Evolutionary conservation across 2,329 filamentous ascomycete genomes (phyloP).

Genomic region (Knoxdaviesia proteae): DNA sequence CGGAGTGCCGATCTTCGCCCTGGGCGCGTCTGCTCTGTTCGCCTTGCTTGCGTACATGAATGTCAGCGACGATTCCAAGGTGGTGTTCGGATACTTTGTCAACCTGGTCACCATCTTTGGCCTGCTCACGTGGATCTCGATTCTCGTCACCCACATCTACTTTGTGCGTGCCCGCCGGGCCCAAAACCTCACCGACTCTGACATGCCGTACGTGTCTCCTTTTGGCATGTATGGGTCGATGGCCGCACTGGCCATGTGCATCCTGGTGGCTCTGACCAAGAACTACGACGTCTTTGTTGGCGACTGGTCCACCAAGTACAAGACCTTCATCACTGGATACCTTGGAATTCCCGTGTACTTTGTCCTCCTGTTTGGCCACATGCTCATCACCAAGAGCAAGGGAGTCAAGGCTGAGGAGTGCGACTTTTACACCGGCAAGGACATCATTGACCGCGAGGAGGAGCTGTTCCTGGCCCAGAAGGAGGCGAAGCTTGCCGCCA

Average conservation of each 20-base stretch:
- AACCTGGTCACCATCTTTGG: conserved; percentile 48
- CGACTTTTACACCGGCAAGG: conserved; percentile 55
- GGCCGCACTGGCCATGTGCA: conserved; percentile 46
- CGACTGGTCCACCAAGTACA: conserved; percentile 30
- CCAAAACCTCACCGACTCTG: conserved; percentile 32
- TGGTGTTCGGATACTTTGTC: conserved; percentile 44
- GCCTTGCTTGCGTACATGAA: conserved; percentile 50
- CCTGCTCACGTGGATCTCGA: conserved; percentile 45
- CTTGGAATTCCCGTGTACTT: conserved; percentile 59
- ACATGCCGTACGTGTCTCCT: conserved; percentile 45
- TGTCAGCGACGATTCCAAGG: conserved; percentile 31
- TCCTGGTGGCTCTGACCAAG: conserved; percentile 60
- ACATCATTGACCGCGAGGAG: conserved; percentile 52
- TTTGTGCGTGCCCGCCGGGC: conserved; percentile 42
- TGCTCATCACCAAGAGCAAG: conserved; percentile 31
- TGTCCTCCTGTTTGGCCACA: conserved; percentile 47
- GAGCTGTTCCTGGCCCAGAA: conserved; percentile 37
- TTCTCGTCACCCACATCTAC: conserved; percentile 45
- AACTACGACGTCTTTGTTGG: conserved; percentile 54
- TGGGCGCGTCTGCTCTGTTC: conserved; percentile 39
- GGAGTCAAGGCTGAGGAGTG: conserved; percentile 34
- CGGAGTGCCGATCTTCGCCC: conserved; percentile 48
- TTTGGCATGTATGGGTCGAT: conserved; percentile 52
- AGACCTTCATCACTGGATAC: conserved; percentile 60
- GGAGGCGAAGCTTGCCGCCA: conserved; percentile 9